These are phyloP conservation scores for Ogataea angusta DNA, from an alignment of 805 yeast genomes.

Conservation along the genomic window DNA sequence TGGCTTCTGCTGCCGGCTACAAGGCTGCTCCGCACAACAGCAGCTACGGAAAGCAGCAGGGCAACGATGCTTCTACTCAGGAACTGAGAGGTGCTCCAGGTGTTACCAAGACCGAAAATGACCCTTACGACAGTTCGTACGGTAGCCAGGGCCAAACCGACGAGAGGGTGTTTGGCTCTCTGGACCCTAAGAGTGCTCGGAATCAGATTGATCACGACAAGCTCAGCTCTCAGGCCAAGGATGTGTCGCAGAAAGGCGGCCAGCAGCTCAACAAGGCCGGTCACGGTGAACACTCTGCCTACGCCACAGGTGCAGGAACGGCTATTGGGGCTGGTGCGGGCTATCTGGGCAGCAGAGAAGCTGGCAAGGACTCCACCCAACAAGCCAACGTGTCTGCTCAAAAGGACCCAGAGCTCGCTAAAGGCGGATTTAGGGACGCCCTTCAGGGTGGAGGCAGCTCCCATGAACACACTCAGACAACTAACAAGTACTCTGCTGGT, in stretches of 20 bases:
- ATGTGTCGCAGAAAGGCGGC: slow-evolving; percentile 8
- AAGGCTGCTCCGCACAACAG: not conserved
- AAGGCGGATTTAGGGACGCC: not conserved
- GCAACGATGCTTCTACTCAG: slow-evolving; percentile 5
- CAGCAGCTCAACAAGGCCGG: slow-evolving; percentile 13
- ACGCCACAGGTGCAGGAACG: slow-evolving; percentile 13
- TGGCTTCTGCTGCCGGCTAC: slow-evolving; percentile 6
- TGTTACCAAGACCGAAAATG: slow-evolving; percentile 1
- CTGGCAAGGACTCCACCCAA: not conserved
- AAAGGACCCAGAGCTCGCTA: not conserved
- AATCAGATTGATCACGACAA: slow-evolving; percentile 8
- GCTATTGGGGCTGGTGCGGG: slow-evolving; percentile 20
- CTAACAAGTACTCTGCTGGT: slow-evolving; percentile 6
- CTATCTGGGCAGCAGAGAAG: slow-evolving; percentile 11
- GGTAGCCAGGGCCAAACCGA: not conserved
- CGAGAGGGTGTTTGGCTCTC: not conserved
- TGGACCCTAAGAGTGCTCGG: not conserved
- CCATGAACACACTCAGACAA: not conserved
- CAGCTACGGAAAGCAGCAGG: not conserved
- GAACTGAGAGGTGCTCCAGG: slow-evolving; percentile 11
- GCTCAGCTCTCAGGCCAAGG: slow-evolving; percentile 9
- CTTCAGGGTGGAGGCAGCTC: not conserved
- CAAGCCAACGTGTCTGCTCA: not conserved
- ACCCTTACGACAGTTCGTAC: slow-evolving; percentile 6
- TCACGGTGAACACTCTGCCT: slow-evolving; percentile 12